Percentiles rank a stretch among this genome's conserved stretches.
Conservation (phyloP, 805 yeast genomes). For the Priceomyces melissophilus region DNA sequence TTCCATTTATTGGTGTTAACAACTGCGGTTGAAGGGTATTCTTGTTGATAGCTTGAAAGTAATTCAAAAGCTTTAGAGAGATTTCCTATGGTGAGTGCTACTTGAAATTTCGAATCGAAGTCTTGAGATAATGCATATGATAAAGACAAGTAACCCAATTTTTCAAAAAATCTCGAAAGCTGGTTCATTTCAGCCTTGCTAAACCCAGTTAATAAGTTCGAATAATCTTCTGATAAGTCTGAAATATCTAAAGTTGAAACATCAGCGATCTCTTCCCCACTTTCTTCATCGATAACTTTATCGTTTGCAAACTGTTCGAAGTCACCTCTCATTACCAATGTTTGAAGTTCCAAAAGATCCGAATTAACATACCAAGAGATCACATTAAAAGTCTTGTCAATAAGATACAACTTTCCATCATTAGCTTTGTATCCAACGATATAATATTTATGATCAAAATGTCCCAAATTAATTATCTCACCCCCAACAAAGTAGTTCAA, state of each 20-base stretch:
- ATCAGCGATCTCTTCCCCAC: slow-evolving; percentile 38
- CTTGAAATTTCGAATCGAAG: slow-evolving; percentile 85
- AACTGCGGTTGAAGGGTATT: slow-evolving; percentile 46
- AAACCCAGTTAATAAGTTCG: slow-evolving; percentile 50
- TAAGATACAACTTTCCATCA: slow-evolving; percentile 83
- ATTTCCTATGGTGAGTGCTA: slow-evolving; percentile 75
- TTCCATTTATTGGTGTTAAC: slow-evolving; percentile 68
- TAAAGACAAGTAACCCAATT: slow-evolving; percentile 81
- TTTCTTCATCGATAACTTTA: slow-evolving; percentile 29
- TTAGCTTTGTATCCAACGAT: slow-evolving; percentile 80
- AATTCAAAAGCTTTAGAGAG: slow-evolving; percentile 65
- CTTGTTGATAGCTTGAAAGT: slow-evolving; percentile 30
- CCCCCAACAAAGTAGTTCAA: slow-evolving; percentile 95
- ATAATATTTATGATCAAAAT: slow-evolving; percentile 84
- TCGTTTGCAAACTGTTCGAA: slow-evolving; percentile 56
- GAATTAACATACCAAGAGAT: slow-evolving; percentile 77
- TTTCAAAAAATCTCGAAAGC: slow-evolving; percentile 89
- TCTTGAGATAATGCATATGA: slow-evolving; percentile 84
- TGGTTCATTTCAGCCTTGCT: slow-evolving; percentile 68
- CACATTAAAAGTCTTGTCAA: slow-evolving; percentile 86
- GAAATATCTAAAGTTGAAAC: slow-evolving; percentile 47
- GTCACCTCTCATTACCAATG: slow-evolving; percentile 92
- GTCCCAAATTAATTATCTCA: slow-evolving; percentile 85
- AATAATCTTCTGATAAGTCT: slow-evolving; percentile 50
- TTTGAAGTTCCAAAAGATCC: slow-evolving; percentile 90